Conservation (phyloP, 1,139 yeast species). For the Nakaseomyces nivariensis region DNA sequence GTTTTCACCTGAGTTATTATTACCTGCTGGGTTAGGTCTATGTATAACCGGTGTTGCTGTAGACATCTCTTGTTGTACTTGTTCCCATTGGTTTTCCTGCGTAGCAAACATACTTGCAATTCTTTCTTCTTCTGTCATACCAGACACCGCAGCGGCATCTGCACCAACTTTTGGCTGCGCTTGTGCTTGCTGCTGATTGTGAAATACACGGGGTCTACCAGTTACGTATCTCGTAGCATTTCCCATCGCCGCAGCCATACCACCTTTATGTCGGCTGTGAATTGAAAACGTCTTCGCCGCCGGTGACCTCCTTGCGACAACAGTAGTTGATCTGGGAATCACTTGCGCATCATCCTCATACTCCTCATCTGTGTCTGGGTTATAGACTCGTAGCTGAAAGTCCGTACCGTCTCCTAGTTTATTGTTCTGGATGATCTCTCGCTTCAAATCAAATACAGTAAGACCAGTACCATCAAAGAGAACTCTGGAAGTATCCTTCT, state of each 20-base stretch:
- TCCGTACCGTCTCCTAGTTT: constrained; percentile 77
- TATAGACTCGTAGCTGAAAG: constrained; percentile 65
- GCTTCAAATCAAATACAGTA: constrained; percentile 85
- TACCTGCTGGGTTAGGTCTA: constrained; percentile 30
- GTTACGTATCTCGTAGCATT: constrained; percentile 75
- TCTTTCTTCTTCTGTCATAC: constrained; percentile 71
- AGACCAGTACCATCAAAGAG: constrained; percentile 95
- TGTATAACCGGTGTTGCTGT: constrained; percentile 54
- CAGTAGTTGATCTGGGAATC: constrained; percentile 78
- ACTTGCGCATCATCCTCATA: constrained; percentile 76
- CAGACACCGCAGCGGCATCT: constrained; percentile 16
- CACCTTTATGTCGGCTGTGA: constrained; percentile 34
- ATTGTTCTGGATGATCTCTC: constrained; percentile 77
- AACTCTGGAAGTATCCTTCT: constrained; percentile 67
- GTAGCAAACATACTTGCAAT: constrained; percentile 86
- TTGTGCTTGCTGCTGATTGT: constrained; percentile 17
- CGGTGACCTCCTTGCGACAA: constrained; percentile 73
- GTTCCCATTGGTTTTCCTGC: constrained; percentile 90
- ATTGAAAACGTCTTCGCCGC: constrained; percentile 35
- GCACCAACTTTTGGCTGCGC: constrained; percentile 10
- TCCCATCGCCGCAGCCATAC: constrained; percentile 54
- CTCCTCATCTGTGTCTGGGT: constrained; percentile 74
- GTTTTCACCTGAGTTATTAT: constrained; percentile 11
- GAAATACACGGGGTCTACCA: constrained; percentile 61
- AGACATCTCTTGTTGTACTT: constrained; percentile 85